A percentile compares a stretch with the other conserved stretches of the same genome.
Conservation (phyloP, 2,329 filamentous ascomycete genomes). For the Penicillium glabrum region DNA sequence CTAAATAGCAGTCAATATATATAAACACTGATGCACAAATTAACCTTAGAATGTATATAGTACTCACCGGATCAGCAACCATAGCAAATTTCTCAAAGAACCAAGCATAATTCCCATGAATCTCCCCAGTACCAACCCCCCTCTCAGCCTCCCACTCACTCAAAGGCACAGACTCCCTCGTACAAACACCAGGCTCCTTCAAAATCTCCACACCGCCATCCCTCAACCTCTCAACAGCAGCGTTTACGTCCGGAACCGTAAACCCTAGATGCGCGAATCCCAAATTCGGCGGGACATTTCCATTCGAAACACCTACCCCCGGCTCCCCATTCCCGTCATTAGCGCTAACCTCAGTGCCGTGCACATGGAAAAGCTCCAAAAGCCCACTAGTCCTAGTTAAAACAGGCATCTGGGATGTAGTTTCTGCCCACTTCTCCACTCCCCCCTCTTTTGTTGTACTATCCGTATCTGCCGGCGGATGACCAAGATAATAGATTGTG, state of each 20-base stretch:
- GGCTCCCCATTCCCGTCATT: not conserved
- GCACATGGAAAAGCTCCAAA: slow-evolving; percentile 39
- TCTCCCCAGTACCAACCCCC: slow-evolving; percentile 32
- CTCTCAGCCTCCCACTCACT: slow-evolving; percentile 35
- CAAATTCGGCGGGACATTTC: slow-evolving; percentile 35
- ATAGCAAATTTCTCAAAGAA: slow-evolving; percentile 39
- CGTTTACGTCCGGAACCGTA: slow-evolving; percentile 37
- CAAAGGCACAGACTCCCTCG: slow-evolving; percentile 31
- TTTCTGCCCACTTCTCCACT: slow-evolving; percentile 24
- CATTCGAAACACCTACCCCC: slow-evolving; percentile 23
- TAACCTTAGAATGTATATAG: no score
- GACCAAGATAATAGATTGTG: slow-evolving; percentile 43
- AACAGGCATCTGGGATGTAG: slow-evolving; percentile 23
- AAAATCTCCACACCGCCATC: slow-evolving; percentile 31
- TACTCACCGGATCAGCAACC: slow-evolving; percentile 41
- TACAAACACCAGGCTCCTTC: slow-evolving; percentile 34
- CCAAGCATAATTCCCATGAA: slow-evolving; percentile 35
- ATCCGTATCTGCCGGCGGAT: slow-evolving; percentile 29
- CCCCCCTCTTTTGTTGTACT: slow-evolving; percentile 20
- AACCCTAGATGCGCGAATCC: slow-evolving; percentile 42
- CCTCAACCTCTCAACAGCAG: slow-evolving; percentile 30
- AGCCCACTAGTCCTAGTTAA: slow-evolving; percentile 35
- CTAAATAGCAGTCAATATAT: slow-evolving; percentile 12
- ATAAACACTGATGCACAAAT: not conserved
- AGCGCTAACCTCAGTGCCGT: slow-evolving; percentile 29